Evolutionary conservation across 163 green algal species (phyloP), one percentile per base, ranked within the genome.

Genomic region (Scenedesmus sp.): DNA sequence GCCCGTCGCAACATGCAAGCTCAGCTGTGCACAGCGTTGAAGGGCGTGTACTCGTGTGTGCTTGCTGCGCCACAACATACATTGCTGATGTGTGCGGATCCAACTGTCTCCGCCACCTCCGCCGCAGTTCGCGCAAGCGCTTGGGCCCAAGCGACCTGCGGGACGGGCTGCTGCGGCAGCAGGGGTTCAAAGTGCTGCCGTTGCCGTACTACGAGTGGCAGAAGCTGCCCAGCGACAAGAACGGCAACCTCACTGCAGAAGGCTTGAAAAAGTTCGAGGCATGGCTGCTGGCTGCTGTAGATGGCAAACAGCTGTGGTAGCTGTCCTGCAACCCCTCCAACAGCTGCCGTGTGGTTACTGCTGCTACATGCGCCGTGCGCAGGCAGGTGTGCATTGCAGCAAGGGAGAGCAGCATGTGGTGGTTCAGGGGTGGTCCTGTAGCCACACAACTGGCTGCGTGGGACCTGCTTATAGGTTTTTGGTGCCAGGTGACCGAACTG

Each of bases 161-260:
- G 40, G 85, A 90, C 72, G 12, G 37, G 68, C 70, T 90, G 85
- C 46, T 85, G 85, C 42, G 30, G 9, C 33, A 24, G 53, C 30
- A 46, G 37, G 85, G 85, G 1, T 83, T 76, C 46, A 30, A 2
- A 18, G 85, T 90, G 85, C 43, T 90, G 43, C 85, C 85, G 44
- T 33, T 90, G 68, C 85, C 85, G 1, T 90, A 90, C 85, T 90
- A 78, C 46, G 61, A 68, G 12, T 89, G 84, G 61, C 13, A 65
- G 65, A 76, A 76, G 65, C 65, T 76, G 65, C 65, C 65, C 4
- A 40, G 65, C 7, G 65, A 76, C 65, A 76, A 76, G 30, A 40
- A 37, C 30, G 65, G 65, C 65, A 40, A 76, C 30, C 65, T 76
- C 15, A 76, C 65, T 40, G 30, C 30, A 7, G 65, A 76, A 76